Evolutionary conservation across 1,284 basidiomycete genomes (phyloP).

Genomic region (Inonotus obliquus): DNA sequence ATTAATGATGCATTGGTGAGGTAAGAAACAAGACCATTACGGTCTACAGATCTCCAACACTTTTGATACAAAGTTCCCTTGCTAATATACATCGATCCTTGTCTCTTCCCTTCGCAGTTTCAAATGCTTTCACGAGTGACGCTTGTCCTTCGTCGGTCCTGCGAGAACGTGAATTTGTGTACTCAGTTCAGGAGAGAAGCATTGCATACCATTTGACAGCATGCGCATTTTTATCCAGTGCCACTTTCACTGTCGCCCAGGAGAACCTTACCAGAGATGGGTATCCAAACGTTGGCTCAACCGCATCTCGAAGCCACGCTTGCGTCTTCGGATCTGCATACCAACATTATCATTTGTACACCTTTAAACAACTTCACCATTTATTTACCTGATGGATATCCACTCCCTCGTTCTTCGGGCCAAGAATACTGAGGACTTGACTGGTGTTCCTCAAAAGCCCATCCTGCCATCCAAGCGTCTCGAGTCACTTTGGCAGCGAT

Average conservation of each 20-base stretch:
- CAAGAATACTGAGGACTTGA: conserved; percentile 27
- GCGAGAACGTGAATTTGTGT: background rate
- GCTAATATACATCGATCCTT: conserved; percentile 64
- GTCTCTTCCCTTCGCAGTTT: conserved; percentile 58
- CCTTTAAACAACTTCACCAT: background rate
- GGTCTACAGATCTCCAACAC: conserved; percentile 42
- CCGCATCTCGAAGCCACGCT: conserved; percentile 71
- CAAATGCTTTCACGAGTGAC: conserved; percentile 70
- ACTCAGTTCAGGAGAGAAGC: background rate
- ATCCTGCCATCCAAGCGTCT: conserved; percentile 85
- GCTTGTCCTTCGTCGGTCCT: conserved; percentile 83
- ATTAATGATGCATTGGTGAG: background rate
- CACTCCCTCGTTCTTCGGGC: conserved; percentile 59
- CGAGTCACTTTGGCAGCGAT: conserved; percentile 96
- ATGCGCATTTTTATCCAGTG: conserved; percentile 79
- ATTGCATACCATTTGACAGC: conserved; percentile 69
- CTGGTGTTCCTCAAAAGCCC: conserved; percentile 30
- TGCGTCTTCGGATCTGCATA: conserved; percentile 85
- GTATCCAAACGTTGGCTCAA: conserved; percentile 92
- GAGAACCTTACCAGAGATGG: conserved; percentile 91
- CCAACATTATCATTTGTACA: background rate
- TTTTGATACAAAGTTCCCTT: conserved; percentile 69
- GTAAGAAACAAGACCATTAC: background rate
- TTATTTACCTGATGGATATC: conserved; percentile 78
- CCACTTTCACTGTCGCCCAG: conserved; percentile 90